These are phyloP conservation scores for Thielaviopsis ethacetica DNA, from an alignment of 2,329 filamentous ascomycete species.

Conservation along the genomic window DNA sequence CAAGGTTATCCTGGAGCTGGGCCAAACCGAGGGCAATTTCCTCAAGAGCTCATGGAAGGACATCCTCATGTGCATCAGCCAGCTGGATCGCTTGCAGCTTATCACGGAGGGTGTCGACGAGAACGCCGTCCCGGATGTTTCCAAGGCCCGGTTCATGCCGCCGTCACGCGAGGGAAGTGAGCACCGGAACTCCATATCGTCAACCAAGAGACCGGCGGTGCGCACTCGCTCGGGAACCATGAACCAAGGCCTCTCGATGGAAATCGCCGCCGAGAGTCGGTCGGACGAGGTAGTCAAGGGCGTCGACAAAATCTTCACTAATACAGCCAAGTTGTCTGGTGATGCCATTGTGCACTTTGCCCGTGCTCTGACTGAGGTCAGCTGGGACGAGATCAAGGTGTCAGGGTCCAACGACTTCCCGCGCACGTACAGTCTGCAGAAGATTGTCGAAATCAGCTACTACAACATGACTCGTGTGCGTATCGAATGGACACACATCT, in stretches of 20 bases:
- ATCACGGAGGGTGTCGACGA: conserved; percentile 93
- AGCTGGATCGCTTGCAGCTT: conserved; percentile 85
- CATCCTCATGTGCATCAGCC: conserved; percentile 84
- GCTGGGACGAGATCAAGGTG: conserved; percentile 97
- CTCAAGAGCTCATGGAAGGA: conserved; percentile 89
- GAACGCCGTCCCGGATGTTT: conserved; percentile 79
- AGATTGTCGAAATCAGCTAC: conserved; percentile 96
- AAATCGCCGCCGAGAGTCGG: conserved; percentile 80
- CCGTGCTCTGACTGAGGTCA: conserved; percentile 79
- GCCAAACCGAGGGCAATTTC: conserved; percentile 80
- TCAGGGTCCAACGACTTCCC: conserved; percentile 92
- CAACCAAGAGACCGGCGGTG: conserved; percentile 20
- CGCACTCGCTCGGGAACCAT: conserved; percentile 17
- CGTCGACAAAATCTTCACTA: conserved; percentile 92
- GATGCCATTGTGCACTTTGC: conserved; percentile 95
- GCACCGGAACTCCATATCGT: conserved; percentile 49
- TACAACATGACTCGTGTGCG: conserved; percentile 99
- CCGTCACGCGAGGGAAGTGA: conserved; percentile 37
- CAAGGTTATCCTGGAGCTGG: conserved; percentile 80
- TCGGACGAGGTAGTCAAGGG: conserved; percentile 86
- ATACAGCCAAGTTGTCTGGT: conserved; percentile 81
- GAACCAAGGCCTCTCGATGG: conserved; percentile 48
- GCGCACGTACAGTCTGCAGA: conserved; percentile 91
- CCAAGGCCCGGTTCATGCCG: conserved; percentile 58
- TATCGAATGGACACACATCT: conserved; percentile 97